Conservation (phyloP, 768 basidiomycete species). For the Trametes cubensis region DNA sequence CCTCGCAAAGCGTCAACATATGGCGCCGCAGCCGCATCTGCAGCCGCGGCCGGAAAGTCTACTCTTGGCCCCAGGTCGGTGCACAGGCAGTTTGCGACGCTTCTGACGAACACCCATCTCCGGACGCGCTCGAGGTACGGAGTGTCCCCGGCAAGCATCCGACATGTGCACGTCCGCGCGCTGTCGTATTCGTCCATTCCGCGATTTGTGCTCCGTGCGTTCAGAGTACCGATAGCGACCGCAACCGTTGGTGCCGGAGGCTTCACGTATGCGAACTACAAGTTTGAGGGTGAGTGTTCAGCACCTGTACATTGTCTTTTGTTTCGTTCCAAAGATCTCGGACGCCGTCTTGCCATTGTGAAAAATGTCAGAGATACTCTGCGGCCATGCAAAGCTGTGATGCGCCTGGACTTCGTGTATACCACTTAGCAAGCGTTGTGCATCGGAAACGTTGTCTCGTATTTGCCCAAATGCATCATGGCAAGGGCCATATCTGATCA, state of each 20-base stretch:
- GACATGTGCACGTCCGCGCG: constrained; percentile 73
- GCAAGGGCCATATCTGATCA: too few species aligned
- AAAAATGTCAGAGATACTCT: too few species aligned
- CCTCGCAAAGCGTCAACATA: constrained; percentile 23
- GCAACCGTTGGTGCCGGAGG: constrained; percentile 90
- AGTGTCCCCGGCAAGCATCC: constrained; percentile 45
- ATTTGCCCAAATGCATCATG: too few species aligned
- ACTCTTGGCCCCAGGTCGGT: constrained; percentile 43
- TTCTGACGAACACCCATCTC: constrained; percentile 49
- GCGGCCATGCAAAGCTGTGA: too few species aligned
- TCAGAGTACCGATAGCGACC: constrained; percentile 86
- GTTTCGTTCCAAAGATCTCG: background rate
- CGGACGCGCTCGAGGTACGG: constrained; percentile 54
- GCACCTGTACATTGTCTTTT: background rate
- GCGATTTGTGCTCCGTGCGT: constrained; percentile 84
- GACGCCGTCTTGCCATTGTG: too few species aligned
- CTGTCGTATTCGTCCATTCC: constrained; percentile 89
- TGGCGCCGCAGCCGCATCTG: constrained; percentile 8
- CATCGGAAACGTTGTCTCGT: too few species aligned
- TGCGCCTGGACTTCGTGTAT: too few species aligned
- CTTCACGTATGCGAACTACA: constrained; percentile 93
- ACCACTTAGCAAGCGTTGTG: too few species aligned
- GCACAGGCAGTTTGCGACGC: constrained; percentile 61
- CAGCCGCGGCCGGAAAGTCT: constrained; percentile 38
- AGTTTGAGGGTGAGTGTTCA: constrained; percentile 78